These are phyloP conservation scores for Linnemannia schmuckeri DNA, from an alignment of 192 early-diverging fungal genomes.

Conservation along the genomic window DNA sequence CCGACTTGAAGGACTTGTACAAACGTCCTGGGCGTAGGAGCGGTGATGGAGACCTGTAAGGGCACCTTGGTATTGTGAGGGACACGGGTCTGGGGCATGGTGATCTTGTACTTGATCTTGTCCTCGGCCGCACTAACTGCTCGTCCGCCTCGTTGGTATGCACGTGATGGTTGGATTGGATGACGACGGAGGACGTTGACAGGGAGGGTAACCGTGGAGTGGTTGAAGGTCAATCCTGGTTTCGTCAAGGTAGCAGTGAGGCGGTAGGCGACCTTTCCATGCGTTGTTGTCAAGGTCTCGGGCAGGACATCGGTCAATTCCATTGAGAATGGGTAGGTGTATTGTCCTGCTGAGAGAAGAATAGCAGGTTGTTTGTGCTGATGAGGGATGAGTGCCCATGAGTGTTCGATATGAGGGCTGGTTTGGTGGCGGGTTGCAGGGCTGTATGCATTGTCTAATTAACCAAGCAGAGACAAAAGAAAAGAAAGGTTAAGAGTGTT, in stretches of 20 bases:
- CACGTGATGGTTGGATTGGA: slow-evolving; percentile 23
- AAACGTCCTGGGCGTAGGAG: slow-evolving; percentile 14
- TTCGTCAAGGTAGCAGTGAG: slow-evolving; percentile 40
- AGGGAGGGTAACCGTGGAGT: slow-evolving; percentile 22
- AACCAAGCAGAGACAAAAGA: background rate
- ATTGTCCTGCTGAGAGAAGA: slow-evolving; percentile 31
- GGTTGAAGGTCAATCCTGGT: slow-evolving; percentile 38
- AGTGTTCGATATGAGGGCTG: slow-evolving; percentile 44
- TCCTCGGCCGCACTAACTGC: slow-evolving; percentile 28
- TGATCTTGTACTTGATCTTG: slow-evolving; percentile 48
- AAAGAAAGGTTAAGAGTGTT: background rate
- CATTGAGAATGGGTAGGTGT: slow-evolving; percentile 51
- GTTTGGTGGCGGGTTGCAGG: slow-evolving; percentile 43
- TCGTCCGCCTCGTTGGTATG: slow-evolving; percentile 35
- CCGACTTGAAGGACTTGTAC: slow-evolving; percentile 44
- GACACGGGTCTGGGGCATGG: slow-evolving; percentile 42
- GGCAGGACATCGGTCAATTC: slow-evolving; percentile 53
- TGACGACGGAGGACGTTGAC: slow-evolving; percentile 35
- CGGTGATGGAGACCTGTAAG: slow-evolving; percentile 48
- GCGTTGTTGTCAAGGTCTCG: slow-evolving; percentile 38
- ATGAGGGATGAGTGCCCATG: slow-evolving; percentile 41
- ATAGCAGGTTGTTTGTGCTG: slow-evolving; percentile 31
- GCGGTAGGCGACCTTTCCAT: slow-evolving; percentile 46
- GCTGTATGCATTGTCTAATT: slow-evolving; percentile 46
- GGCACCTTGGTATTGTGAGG: slow-evolving; percentile 48